phyloP scores from a whole-genome alignment of 768 basidiomycete genomes.

The Trichaptum fuscoviolaceum region DNA sequence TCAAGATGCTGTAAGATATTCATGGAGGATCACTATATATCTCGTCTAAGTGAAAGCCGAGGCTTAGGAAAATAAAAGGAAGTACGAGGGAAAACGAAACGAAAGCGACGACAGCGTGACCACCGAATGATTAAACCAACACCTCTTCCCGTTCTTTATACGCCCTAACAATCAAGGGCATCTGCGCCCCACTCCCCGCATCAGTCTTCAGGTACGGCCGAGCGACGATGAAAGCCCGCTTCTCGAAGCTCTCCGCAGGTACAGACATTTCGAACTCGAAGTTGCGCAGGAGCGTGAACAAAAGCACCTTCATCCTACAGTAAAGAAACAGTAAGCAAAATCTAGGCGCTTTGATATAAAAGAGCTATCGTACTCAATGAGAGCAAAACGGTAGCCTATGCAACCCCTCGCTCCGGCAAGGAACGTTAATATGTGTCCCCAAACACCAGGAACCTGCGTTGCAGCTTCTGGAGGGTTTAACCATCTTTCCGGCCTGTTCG shows the following conservation, averaged over 20 bases:
- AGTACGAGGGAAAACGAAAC: no score
- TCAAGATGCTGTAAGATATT: no score
- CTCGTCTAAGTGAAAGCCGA: no score
- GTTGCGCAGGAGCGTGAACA: constrained; percentile 46
- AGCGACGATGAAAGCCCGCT: constrained; percentile 29
- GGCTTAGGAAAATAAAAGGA: no score
- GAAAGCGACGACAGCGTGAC: no score
- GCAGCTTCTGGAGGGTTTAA: constrained; percentile 7
- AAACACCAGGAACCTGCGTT: constrained; percentile 17
- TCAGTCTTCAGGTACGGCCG: constrained; percentile 40
- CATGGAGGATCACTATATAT: no score
- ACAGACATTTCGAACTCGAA: constrained; percentile 52
- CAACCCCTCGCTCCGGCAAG: constrained; percentile 21
- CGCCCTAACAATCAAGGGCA: constrained; percentile 32
- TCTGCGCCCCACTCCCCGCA: constrained; percentile 32
- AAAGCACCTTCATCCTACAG: constrained; percentile 34
- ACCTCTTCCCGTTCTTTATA: neutral
- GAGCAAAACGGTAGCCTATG: constrained; percentile 19
- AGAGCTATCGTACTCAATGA: constrained; percentile 15
- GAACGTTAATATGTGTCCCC: constrained; percentile 17
- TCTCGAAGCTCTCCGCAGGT: constrained; percentile 34
- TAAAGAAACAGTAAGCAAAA: neutral
- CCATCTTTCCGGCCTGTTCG: constrained; percentile 21
- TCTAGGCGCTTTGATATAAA: neutral
- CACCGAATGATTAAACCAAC: no score